Percentiles rank a stretch among this genome's conserved stretches.
Evolutionary conservation across 495 filamentous ascomycete genomes (phyloP).

Genomic region (Aspergillus cristatus): DNA sequence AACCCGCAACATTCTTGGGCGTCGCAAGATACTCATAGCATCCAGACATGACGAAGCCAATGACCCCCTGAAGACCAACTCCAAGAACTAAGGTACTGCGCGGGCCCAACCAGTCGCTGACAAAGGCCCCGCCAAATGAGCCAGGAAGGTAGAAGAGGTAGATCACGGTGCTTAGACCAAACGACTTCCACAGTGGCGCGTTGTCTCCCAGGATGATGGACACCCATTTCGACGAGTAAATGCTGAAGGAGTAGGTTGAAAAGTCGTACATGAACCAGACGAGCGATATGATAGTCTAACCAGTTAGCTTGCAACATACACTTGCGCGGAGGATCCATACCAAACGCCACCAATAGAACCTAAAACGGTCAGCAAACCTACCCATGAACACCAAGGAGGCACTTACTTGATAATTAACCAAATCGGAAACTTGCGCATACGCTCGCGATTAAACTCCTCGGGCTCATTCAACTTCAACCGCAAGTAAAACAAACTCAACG

Average conservation of each 20-base stretch:
- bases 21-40: slow-evolving; percentile 56
- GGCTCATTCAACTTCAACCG: slow-evolving; percentile 74
- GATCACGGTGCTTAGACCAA: slow-evolving; percentile 79
- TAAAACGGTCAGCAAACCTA: slow-evolving; percentile 8
- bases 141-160: slow-evolving; percentile 85
- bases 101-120: slow-evolving; percentile 69
- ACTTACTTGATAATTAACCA: slow-evolving; percentile 43
- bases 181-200: slow-evolving; percentile 59
- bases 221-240: slow-evolving; percentile 67
- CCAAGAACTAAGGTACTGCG: slow-evolving; percentile 58
- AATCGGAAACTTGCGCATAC: slow-evolving; percentile 43
- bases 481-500: slow-evolving; percentile 62
- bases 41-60: slow-evolving; percentile 82
- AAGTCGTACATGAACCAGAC: slow-evolving; percentile 97
- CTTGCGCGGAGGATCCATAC: slow-evolving; percentile 9
- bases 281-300: slow-evolving; percentile 55
- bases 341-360: slow-evolving; percentile 44
- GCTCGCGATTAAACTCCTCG: slow-evolving; percentile 62
- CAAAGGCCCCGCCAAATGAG: slow-evolving; percentile 61
- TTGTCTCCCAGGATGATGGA: slow-evolving; percentile 48
- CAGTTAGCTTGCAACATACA: slow-evolving; percentile 42
- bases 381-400: too few species aligned
- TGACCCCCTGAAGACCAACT: slow-evolving; percentile 58
- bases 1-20: slow-evolving; percentile 57
- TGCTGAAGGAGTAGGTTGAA: slow-evolving; percentile 67